Base-by-base conservation (phyloP, 2,329 filamentous ascomycete genomes). In the Alternaria incomplexa region DNA sequence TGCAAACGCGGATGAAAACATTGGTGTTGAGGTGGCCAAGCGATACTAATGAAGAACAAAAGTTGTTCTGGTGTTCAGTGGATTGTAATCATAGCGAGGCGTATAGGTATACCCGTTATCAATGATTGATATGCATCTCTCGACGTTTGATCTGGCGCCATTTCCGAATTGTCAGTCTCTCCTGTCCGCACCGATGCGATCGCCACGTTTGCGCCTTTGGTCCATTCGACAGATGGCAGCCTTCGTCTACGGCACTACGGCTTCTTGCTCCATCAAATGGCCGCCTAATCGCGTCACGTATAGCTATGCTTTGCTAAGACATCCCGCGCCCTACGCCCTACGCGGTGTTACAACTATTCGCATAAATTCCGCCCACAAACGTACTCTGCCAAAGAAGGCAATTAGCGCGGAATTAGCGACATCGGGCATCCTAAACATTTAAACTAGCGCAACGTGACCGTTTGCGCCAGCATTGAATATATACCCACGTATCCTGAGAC, bases 21-120 rank as follows among this genome's bases (percentile, higher is more conserved):
- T 80, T 11, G 77, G 77, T 10, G 74, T 79, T 1, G 77, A 80
- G 62, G 77, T 80, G 9, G 76, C 75, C 25, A 70, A 72, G 61
- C 65, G 77, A 25, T 80, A 80, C 55, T 79, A 44, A 66, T 36
- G 15, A 22, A 8, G 22, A 25, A 2, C 2, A 52, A 25, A 22
- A 17, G 48, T 43, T 13, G 17, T 23, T 45, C 17, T 15, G 6
- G 7, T 15, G n/a, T 40, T 46, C n/a, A 17, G 13, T 44, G 32
- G 20, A 55, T 36, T 36, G 22, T 56, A 46, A n/a, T 60, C 17
- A 51, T 53, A 58, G 50, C 52, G 50, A 51, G 63, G 53, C 61
- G 56, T 44, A 61, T 63, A 56, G 53, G 51, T 59, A 65, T 66
- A 66, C 64, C 64, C 61, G 44, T 43, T 48, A 55, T 50, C 13